These are phyloP conservation scores for Aspergillus olivimuriae DNA, from an alignment of 495 filamentous ascomycete species.

Conservation along the genomic window DNA sequence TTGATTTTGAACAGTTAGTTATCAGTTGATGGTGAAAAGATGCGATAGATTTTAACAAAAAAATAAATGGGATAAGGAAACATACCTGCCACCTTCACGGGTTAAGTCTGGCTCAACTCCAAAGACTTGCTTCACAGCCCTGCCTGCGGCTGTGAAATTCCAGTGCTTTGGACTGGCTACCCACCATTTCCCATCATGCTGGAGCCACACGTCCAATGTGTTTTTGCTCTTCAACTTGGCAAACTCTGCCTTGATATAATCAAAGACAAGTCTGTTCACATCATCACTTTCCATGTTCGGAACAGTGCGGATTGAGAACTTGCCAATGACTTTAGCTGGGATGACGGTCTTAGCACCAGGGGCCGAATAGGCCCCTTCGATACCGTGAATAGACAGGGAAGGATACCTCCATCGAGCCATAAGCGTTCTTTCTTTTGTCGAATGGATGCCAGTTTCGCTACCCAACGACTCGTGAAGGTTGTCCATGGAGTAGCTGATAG, in stretches of 20 bases:
- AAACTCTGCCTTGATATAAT: conserved; percentile 72
- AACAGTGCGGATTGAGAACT: conserved; percentile 96
- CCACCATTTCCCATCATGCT: conserved; percentile 98
- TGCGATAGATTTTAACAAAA: too few relatives aligned
- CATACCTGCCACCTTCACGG: conserved; percentile 83
- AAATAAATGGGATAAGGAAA: too few relatives aligned
- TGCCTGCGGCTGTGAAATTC: conserved; percentile 91
- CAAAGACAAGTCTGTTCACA: conserved; percentile 77
- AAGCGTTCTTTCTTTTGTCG: conserved; percentile 79
- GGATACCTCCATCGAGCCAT: conserved; percentile 96
- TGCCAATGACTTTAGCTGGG: conserved; percentile 92
- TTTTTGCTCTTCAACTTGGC: conserved; percentile 87
- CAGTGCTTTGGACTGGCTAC: conserved; percentile 93
- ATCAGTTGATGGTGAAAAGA: too few relatives aligned
- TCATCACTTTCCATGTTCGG: conserved; percentile 92
- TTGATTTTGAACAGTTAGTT: conserved; percentile 19
- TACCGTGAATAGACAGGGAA: conserved; percentile 89
- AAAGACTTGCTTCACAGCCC: conserved; percentile 90
- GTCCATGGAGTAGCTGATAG: conserved; percentile 91
- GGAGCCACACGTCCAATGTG: conserved; percentile 66
- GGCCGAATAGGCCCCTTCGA: conserved; percentile 93
- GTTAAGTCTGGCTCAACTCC: conserved; percentile 92
- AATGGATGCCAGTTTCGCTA: conserved; percentile 74
- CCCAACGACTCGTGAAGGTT: conserved; percentile 88
- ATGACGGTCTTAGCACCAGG: conserved; percentile 98